A percentile compares a stretch with the other conserved stretches of the same genome.
These are phyloP conservation scores for Thielaviopsis ethacetica DNA, from an alignment of 2,329 filamentous ascomycete genomes.

Conservation along the genomic window DNA sequence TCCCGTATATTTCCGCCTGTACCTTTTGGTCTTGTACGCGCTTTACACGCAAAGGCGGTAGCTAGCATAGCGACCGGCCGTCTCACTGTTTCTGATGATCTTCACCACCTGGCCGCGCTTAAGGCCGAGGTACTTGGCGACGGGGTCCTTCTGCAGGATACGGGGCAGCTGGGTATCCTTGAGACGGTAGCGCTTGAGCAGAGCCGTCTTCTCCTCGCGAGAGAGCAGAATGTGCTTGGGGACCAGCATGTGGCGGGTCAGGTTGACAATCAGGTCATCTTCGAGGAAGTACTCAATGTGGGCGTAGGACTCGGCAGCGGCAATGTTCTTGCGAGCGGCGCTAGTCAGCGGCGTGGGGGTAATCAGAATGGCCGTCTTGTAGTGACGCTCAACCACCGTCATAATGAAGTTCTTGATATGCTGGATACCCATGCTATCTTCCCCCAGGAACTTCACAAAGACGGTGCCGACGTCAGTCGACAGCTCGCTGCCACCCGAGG, in stretches of 20 bases:
- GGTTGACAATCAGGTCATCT: conserved; percentile 91
- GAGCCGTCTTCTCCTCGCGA: conserved; percentile 69
- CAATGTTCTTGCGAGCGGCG: conserved; percentile 74
- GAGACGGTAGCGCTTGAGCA: conserved; percentile 79
- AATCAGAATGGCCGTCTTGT: conserved; percentile 82
- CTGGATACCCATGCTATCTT: conserved; percentile 70
- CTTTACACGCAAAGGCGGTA: conserved; percentile 55
- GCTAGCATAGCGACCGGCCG: conserved; percentile 88
- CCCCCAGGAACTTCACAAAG: conserved; percentile 81
- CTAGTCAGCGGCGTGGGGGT: conserved; percentile 68
- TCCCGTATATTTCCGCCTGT: not conserved
- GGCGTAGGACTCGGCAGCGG: conserved; percentile 56
- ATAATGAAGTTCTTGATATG: conserved; percentile 84
- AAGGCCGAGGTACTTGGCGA: conserved; percentile 80
- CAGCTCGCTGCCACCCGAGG: conserved; percentile 52
- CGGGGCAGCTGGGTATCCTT: conserved; percentile 96
- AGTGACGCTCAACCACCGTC: conserved; percentile 62
- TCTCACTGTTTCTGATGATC: conserved; percentile 92
- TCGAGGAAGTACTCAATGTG: conserved; percentile 92
- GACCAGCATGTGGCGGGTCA: conserved; percentile 92
- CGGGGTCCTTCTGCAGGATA: conserved; percentile 81
- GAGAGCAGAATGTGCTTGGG: conserved; percentile 85
- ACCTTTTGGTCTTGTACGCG: not conserved
- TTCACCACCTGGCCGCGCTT: conserved; percentile 91
- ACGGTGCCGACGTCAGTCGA: conserved; percentile 55